These are phyloP conservation scores for Phytophthora kernoviae DNA, from an alignment of 352 stramenopile genomes.

Conservation along the genomic window DNA sequence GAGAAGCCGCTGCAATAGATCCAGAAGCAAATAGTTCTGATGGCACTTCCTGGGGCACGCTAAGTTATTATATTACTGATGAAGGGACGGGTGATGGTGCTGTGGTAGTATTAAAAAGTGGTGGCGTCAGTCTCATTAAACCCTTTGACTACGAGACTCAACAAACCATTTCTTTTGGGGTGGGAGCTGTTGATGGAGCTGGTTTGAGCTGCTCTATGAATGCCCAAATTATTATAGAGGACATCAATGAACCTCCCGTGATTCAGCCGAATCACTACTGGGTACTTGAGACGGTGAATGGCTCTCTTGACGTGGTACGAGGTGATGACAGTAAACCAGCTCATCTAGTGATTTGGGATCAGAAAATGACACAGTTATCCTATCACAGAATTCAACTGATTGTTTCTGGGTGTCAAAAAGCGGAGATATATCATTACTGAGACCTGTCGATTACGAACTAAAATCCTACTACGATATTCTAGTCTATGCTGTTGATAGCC, in stretches of 20 bases:
- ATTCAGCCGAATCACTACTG: constrained; percentile 40
- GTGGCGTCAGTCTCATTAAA: constrained; percentile 15
- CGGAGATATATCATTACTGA: constrained; percentile 15
- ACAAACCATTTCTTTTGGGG: constrained; percentile 2
- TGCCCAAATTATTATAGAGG: constrained; percentile 15
- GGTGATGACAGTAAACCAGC: constrained; percentile 14
- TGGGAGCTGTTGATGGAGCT: constrained; percentile 23
- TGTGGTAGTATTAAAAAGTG: constrained; percentile 8
- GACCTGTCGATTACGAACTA: constrained; percentile 23
- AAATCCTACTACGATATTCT: constrained; percentile 29
- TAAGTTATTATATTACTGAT: constrained; percentile 26
- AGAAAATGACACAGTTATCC: constrained; percentile 55
- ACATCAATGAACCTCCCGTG: constrained; percentile 48
- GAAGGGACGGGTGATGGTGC: not conserved
- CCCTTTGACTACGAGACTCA: constrained; percentile 30
- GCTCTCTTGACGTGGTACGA: constrained; percentile 19
- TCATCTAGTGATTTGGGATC: constrained; percentile 51
- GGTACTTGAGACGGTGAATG: constrained; percentile 41
- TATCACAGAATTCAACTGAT: constrained; percentile 32
- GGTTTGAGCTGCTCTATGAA: constrained; percentile 15
- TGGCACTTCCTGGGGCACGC: constrained; percentile 17
- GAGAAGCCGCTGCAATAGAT: constrained; percentile 21
- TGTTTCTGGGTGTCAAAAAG: constrained; percentile 35
- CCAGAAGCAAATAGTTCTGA: constrained; percentile 13
- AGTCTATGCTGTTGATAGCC: constrained; percentile 13